phyloP scores from a whole-genome alignment of 2,329 filamentous ascomycete species.

The Colletotrichum phormii region DNA sequence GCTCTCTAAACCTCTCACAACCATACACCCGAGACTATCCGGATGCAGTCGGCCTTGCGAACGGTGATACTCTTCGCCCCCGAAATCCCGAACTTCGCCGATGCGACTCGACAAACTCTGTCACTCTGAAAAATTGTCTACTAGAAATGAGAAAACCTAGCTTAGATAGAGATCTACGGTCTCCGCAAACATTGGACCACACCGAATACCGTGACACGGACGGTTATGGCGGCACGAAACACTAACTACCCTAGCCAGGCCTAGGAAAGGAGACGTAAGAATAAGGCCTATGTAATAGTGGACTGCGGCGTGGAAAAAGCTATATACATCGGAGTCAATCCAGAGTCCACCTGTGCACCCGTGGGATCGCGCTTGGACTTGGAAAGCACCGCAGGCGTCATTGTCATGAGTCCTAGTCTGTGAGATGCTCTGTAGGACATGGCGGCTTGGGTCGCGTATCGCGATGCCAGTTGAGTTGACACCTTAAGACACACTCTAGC shows the following conservation, averaged over 20 bases:
- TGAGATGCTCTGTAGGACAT: not conserved
- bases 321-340: no score
- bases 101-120: not conserved
- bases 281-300: not conserved
- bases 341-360: not conserved
- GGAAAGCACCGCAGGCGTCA: not conserved
- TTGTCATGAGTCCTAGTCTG: not conserved
- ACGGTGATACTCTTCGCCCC: not conserved
- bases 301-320: no score
- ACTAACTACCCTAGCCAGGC: not conserved
- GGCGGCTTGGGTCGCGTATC: not conserved
- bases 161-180: not conserved
- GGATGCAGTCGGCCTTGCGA: not conserved
- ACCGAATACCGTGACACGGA: not conserved
- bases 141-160: not conserved
- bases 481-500: not conserved
- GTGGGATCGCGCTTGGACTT: not conserved
- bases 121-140: not conserved
- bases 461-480: not conserved
- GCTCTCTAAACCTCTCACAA: no score
- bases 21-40: not conserved
- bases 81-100: not conserved
- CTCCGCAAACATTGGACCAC: not conserved
- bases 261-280: not conserved
- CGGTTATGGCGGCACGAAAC: not conserved